These are phyloP conservation scores for Plantago coronopus DNA, from an alignment of 305 asterid genomes.

Conservation along the genomic window DNA sequence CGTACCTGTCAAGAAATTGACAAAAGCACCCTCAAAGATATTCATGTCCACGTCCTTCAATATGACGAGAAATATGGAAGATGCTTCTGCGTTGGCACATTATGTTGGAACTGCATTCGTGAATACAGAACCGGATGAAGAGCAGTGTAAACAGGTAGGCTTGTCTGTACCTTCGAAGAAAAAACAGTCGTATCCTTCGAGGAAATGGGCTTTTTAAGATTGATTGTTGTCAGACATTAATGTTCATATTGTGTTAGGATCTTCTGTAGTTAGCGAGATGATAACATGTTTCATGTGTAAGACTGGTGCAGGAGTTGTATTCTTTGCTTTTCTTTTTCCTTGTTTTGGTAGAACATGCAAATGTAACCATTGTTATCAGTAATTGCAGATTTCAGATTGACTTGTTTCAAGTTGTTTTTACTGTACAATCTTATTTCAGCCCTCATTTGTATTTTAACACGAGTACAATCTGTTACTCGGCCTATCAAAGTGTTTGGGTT, in stretches of 20 bases:
- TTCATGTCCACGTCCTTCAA: slow-evolving; percentile 59
- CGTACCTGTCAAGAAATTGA: slow-evolving; percentile 34
- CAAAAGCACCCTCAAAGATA: slow-evolving; percentile 45
- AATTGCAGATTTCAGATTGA: not conserved
- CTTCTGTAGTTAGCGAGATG: not conserved
- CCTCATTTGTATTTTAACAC: too few relatives aligned
- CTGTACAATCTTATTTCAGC: not conserved
- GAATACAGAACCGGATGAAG: slow-evolving; percentile 66
- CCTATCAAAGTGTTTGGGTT: too few relatives aligned
- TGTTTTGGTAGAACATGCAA: not conserved
- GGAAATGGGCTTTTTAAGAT: slow-evolving; percentile 43
- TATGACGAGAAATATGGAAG: slow-evolving; percentile 60
- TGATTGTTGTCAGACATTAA: not conserved
- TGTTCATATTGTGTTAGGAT: not conserved
- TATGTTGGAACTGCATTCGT: slow-evolving; percentile 65
- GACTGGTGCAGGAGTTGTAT: not conserved
- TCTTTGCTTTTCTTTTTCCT: not conserved
- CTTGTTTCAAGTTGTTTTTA: not conserved
- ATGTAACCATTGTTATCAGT: not conserved
- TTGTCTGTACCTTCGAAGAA: slow-evolving; percentile 37
- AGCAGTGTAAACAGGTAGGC: slow-evolving; percentile 66
- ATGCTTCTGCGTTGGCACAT: slow-evolving; percentile 71
- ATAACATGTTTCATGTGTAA: not conserved
- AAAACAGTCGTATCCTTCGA: slow-evolving; percentile 32
- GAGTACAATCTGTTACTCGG: too few relatives aligned